These are phyloP conservation scores for Mycosphaerella sp. DNA, from an alignment of 2,329 filamentous ascomycete genomes.

Conservation along the genomic window DNA sequence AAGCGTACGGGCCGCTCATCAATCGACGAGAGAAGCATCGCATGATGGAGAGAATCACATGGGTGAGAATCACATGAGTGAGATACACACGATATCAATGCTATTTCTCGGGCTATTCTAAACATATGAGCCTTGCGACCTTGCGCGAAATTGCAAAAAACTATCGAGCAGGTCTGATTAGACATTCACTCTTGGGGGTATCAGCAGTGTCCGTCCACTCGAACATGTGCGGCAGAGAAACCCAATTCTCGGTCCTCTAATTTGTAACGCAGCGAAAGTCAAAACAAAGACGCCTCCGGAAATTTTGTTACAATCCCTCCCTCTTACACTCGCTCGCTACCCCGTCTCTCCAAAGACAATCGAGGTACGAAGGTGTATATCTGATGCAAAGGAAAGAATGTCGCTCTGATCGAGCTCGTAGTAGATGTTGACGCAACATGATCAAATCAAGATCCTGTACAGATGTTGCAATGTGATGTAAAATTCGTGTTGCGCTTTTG, in stretches of 20 bases:
- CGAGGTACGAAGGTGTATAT: background rate
- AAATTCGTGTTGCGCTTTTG: conserved; percentile 6
- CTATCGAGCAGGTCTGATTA: conserved; percentile 4
- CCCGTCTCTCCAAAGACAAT: background rate
- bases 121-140: background rate
- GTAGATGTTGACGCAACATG: conserved; percentile 5
- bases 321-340: background rate
- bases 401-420: conserved; percentile 3
- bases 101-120: background rate
- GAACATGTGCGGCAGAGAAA: conserved; percentile 4
- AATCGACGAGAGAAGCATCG: no score
- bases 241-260: background rate
- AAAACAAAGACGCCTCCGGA: conserved; percentile 14
- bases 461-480: conserved; percentile 4
- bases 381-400: conserved; percentile 5
- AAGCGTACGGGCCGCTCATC: no score
- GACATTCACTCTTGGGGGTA: conserved; percentile 18
- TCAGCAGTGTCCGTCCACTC: conserved; percentile 13
- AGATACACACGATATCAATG: background rate
- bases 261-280: background rate
- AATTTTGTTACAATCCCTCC: conserved; percentile 16
- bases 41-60: background rate
- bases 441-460: conserved; percentile 20
- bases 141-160: background rate
- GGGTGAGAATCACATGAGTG: no score